phyloP scores from a whole-genome alignment of 352 stramenopile species.

The Pythium insidiosum region DNA sequence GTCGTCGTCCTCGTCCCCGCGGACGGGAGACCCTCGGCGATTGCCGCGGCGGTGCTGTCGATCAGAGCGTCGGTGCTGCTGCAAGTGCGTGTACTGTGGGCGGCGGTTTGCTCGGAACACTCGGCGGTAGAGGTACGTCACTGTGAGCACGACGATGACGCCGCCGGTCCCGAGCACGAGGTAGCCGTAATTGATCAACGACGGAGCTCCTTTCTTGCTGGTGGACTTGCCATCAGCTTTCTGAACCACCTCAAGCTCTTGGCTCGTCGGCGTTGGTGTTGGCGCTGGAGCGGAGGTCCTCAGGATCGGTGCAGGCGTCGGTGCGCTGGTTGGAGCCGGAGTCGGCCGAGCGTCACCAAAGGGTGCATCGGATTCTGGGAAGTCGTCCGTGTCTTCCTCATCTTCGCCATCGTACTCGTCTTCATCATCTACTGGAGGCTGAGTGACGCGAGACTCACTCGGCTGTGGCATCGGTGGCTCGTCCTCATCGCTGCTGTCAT shows the following conservation, averaged over 20 bases:
- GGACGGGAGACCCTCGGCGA: no score
- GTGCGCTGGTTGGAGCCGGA: no score
- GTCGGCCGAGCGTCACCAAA: no score
- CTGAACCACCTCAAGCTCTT: no score
- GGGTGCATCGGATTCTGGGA: no score
- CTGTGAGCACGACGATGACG: slow-evolving; percentile 46
- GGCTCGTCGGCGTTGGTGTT: not conserved
- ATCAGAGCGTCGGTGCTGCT: slow-evolving; percentile 23
- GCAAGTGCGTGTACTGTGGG: slow-evolving; percentile 71
- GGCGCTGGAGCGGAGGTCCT: not conserved
- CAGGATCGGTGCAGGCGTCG: not conserved
- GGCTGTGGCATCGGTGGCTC: no score
- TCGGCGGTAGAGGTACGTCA: slow-evolving; percentile 62
- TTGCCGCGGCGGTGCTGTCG: slow-evolving; percentile 19
- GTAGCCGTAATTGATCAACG: slow-evolving; percentile 50
- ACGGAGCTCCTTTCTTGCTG: slow-evolving; percentile 17
- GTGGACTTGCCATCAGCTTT: slow-evolving; percentile 16
- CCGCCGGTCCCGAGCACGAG: slow-evolving; percentile 52
- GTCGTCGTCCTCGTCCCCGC: slow-evolving; percentile 33
- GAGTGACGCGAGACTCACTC: no score
- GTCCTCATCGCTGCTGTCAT: no score
- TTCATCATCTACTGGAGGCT: no score
- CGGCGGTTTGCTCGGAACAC: slow-evolving; percentile 47
- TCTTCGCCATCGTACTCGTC: no score
- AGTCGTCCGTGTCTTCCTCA: no score